Percentiles rank a stretch among this genome's conserved stretches.
phyloP scores from a whole-genome alignment of 1,284 basidiomycete species.

The Ustilago shanxiensis region DNA sequence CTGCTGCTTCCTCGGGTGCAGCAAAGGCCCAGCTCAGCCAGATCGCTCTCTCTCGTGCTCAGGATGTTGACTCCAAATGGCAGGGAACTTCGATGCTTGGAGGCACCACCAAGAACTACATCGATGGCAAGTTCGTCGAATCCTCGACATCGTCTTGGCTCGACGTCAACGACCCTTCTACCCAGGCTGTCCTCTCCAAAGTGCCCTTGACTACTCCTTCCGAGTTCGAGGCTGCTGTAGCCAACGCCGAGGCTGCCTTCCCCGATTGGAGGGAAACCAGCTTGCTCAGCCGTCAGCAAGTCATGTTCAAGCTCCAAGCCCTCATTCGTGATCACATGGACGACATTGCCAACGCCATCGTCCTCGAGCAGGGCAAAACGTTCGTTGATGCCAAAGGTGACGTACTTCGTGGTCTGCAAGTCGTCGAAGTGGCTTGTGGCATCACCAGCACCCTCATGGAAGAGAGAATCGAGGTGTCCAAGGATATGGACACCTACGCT shows the following conservation, averaged over 20 bases:
- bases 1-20: conserved; percentile 25
- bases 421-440: conserved; percentile 88
- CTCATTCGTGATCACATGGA: conserved; percentile 71
- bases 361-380: conserved; percentile 70
- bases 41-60: conserved; percentile 52
- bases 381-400: conserved; percentile 89
- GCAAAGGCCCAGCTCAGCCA: conserved; percentile 47
- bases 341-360: conserved; percentile 69
- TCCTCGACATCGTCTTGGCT: conserved; percentile 83
- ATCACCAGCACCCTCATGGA: conserved; percentile 87
- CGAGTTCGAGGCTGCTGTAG: conserved; percentile 88
- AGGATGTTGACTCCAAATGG: conserved; percentile 74
- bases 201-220: conserved; percentile 87
- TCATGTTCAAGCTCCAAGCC: conserved; percentile 78
- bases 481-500: conserved; percentile 96
- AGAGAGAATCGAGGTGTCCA: conserved; percentile 90
- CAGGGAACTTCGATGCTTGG: conserved; percentile 86
- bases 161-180: conserved; percentile 88
- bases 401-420: conserved; percentile 90
- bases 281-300: conserved; percentile 86
- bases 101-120: conserved; percentile 81
- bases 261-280: conserved; percentile 89
- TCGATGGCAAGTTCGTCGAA: conserved; percentile 87
- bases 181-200: conserved; percentile 86
- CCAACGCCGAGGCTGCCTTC: conserved; percentile 87